Percentiles rank a stretch among this genome's conserved stretches.
phyloP scores from a whole-genome alignment of 2,329 filamentous ascomycete genomes.

The Fusarium austroafricanum region DNA sequence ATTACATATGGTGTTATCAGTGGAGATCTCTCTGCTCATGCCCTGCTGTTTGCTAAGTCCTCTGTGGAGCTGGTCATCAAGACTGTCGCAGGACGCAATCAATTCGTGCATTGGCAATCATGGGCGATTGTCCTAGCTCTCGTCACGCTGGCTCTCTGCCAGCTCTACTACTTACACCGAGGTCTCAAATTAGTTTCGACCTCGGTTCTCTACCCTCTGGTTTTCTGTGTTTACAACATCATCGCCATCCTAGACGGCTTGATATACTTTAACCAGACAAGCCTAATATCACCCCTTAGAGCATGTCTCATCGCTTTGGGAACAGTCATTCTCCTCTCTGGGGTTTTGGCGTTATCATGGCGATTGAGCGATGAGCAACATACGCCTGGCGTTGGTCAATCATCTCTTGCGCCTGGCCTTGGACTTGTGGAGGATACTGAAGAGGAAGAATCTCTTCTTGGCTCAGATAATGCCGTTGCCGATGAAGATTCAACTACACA shows the following conservation, averaged over 20 bases:
- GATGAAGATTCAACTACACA: slow-evolving; percentile 55
- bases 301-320: slow-evolving; percentile 87
- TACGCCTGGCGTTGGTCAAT: slow-evolving; percentile 69
- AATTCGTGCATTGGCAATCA: slow-evolving; percentile 95
- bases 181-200: slow-evolving; percentile 96
- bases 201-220: slow-evolving; percentile 93
- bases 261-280: slow-evolving; percentile 94
- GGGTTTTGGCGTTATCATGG: slow-evolving; percentile 94
- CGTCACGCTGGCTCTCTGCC: slow-evolving; percentile 82
- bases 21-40: slow-evolving; percentile 93
- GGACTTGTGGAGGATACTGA: slow-evolving; percentile 80
- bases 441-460: slow-evolving; percentile 66
- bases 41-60: slow-evolving; percentile 92
- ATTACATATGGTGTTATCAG: slow-evolving; percentile 91
- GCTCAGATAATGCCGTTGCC: slow-evolving; percentile 58
- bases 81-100: slow-evolving; percentile 87
- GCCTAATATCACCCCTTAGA: slow-evolving; percentile 79
- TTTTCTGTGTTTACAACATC: slow-evolving; percentile 99
- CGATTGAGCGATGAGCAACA: slow-evolving; percentile 83
- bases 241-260: slow-evolving; percentile 96
- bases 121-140: slow-evolving; percentile 91
- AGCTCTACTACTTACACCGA: slow-evolving; percentile 94
- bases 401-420: slow-evolving; percentile 82
- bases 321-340: slow-evolving; percentile 84
- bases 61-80: slow-evolving; percentile 92